These are phyloP conservation scores for Aegle marmelos DNA, from an alignment of 345 rosid genomes.

Conservation along the genomic window DNA sequence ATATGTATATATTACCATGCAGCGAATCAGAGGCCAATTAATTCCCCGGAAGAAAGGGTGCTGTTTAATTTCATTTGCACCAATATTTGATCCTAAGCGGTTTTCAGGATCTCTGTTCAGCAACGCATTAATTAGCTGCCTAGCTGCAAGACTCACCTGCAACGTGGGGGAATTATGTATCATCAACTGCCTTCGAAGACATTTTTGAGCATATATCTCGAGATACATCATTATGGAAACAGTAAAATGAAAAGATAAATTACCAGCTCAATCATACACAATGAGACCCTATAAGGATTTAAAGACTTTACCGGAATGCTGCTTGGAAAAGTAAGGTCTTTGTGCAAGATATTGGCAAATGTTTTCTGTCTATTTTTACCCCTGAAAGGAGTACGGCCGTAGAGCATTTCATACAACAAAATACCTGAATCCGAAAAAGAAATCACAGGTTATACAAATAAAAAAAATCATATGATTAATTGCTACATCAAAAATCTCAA, in stretches of 20 bases:
- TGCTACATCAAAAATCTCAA: background rate
- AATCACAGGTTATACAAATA: background rate
- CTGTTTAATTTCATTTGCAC: constrained; percentile 84
- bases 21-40: constrained; percentile 88
- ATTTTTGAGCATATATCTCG: background rate
- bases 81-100: constrained; percentile 78
- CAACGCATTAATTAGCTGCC: constrained; percentile 75
- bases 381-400: constrained; percentile 96
- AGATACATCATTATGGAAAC: too few species aligned
- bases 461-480: background rate
- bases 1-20: constrained; percentile 52
- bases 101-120: constrained; percentile 63
- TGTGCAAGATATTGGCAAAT: constrained; percentile 86
- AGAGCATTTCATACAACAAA: constrained; percentile 92
- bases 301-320: constrained; percentile 66
- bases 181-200: background rate
- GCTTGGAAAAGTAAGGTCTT: constrained; percentile 94
- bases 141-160: constrained; percentile 84
- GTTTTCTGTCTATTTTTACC: constrained; percentile 98
- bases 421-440: constrained; percentile 47
- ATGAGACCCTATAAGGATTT: background rate
- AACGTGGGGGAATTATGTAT: constrained; percentile 14
- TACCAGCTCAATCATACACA: background rate
- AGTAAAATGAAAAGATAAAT: background rate
- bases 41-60: constrained; percentile 89